phyloP scores from a whole-genome alignment of 352 stramenopile genomes.

The Thraustotheca clavata region DNA sequence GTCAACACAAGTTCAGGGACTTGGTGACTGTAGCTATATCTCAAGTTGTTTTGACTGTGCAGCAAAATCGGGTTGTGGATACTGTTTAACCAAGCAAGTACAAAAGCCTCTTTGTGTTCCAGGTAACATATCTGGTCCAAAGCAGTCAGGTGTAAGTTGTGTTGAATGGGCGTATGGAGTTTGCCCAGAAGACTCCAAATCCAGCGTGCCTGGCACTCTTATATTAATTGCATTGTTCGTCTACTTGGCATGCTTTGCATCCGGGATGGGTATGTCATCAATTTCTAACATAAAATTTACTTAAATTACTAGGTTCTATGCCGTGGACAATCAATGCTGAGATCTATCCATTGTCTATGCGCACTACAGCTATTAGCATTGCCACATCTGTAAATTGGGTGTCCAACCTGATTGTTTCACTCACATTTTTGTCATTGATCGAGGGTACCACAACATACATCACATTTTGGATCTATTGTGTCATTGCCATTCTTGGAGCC shows the following conservation, averaged over 20 bases:
- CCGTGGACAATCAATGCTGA: slow-evolving; percentile 94
- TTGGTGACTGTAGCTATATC: slow-evolving; percentile 32
- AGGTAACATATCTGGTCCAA: neutral
- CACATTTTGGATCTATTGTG: slow-evolving; percentile 90
- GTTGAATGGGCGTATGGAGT: slow-evolving; percentile 36
- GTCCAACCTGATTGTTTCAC: slow-evolving; percentile 87
- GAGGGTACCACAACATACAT: slow-evolving; percentile 41
- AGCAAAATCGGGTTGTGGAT: slow-evolving; percentile 48
- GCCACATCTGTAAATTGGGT: slow-evolving; percentile 91
- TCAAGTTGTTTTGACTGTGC: slow-evolving; percentile 64
- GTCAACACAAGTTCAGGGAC: slow-evolving; percentile 28
- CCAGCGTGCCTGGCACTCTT: slow-evolving; percentile 29
- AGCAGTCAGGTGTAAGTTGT: slow-evolving; percentile 5
- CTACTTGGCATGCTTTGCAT: slow-evolving; percentile 69
- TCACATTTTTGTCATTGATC: slow-evolving; percentile 91
- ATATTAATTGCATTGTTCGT: slow-evolving; percentile 61
- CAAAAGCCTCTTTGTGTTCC: slow-evolving; percentile 24
- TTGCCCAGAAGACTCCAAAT: slow-evolving; percentile 36
- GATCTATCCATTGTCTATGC: slow-evolving; percentile 87
- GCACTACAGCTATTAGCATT: slow-evolving; percentile 77
- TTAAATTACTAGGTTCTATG: slow-evolving; percentile 38
- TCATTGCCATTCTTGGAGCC: slow-evolving; percentile 58
- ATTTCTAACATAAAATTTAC: neutral
- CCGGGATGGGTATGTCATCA: slow-evolving; percentile 39
- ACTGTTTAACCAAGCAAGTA: slow-evolving; percentile 22